A percentile compares a stretch with the other conserved stretches of the same genome.
Evolutionary conservation across 164 flowering plant genomes (phyloP).

Genomic region (Brasenia schreberi): DNA sequence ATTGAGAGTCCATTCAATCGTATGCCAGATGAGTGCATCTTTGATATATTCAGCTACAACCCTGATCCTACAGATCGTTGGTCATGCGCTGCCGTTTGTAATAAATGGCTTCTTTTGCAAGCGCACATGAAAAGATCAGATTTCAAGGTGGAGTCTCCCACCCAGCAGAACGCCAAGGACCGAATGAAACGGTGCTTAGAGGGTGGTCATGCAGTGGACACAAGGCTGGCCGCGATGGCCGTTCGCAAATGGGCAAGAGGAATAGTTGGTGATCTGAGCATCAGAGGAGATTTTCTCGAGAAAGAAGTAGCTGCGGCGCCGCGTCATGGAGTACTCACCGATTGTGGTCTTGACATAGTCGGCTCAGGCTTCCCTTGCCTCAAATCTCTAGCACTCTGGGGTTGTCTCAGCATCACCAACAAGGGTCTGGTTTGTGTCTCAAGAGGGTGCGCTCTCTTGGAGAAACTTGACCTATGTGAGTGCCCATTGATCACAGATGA

Average conservation of each 20-base stretch:
- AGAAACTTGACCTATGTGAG: conserved; percentile 23
- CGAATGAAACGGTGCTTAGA: background rate
- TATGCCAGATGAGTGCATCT: conserved; percentile 12
- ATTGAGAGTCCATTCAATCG: conserved; percentile 1
- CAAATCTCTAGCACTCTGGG: conserved; percentile 20
- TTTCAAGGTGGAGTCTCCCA: conserved; percentile 1
- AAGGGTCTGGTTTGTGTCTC: conserved; percentile 22
- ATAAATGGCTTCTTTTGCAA: conserved; percentile 12
- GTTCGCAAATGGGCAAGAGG: conserved; percentile 18
- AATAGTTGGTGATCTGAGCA: conserved; percentile 22
- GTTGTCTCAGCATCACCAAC: conserved; percentile 15
- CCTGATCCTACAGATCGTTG: conserved; percentile 10
- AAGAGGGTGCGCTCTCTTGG: conserved; percentile 16
- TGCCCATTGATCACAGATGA: conserved; percentile 15
- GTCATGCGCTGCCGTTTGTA: conserved; percentile 10
- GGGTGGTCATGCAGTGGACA: conserved; percentile 16
- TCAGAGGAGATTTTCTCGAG: conserved; percentile 12
- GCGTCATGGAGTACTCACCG: conserved; percentile 17
- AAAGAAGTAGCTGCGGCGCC: conserved; percentile 1
- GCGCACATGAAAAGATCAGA: conserved; percentile 8
- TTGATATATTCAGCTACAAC: conserved; percentile 10
- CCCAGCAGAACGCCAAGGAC: background rate
- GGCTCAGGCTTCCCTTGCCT: conserved; percentile 24
- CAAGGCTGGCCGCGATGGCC: conserved; percentile 29
- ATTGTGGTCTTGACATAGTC: conserved; percentile 22